These are phyloP conservation scores for Chloranthus sessilifolius DNA, from an alignment of 164 flowering plant species.

Conservation along the genomic window DNA sequence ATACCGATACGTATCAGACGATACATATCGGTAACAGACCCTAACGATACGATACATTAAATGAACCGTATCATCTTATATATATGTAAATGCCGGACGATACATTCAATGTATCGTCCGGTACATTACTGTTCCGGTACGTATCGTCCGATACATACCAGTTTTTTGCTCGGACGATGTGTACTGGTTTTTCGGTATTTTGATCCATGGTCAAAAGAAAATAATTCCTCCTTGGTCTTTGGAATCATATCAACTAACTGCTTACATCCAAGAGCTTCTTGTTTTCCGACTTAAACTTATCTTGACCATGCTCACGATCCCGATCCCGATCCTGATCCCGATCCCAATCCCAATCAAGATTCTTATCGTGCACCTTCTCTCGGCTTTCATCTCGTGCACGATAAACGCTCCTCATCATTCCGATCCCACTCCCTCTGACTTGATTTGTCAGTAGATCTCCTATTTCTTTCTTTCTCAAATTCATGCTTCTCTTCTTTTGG, in stretches of 20 bases:
- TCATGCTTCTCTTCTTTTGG: constrained; percentile 68
- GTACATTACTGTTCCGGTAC: too few species aligned
- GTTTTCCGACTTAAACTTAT: constrained; percentile 63
- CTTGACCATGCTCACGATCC: constrained; percentile 45
- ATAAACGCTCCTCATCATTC: constrained; percentile 40
- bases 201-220: constrained; percentile 78
- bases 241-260: constrained; percentile 98
- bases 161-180: too few species aligned
- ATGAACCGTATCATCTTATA: too few species aligned
- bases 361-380: constrained; percentile 31
- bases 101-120: too few species aligned
- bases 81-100: too few species aligned
- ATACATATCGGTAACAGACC: too few species aligned
- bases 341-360: too few species aligned
- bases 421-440: constrained; percentile 63
- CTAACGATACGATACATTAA: too few species aligned
- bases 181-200: too few species aligned
- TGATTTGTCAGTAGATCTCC: constrained; percentile 66
- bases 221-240: constrained; percentile 93
- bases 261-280: constrained; percentile 91
- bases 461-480: constrained; percentile 60
- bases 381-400: constrained; percentile 53
- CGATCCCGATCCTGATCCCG: constrained; percentile 38
- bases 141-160: too few species aligned
- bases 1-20: too few species aligned